Base-by-base conservation (phyloP, 2,329 filamentous ascomycete genomes). In the Dothideomycetidae sp. region DNA sequence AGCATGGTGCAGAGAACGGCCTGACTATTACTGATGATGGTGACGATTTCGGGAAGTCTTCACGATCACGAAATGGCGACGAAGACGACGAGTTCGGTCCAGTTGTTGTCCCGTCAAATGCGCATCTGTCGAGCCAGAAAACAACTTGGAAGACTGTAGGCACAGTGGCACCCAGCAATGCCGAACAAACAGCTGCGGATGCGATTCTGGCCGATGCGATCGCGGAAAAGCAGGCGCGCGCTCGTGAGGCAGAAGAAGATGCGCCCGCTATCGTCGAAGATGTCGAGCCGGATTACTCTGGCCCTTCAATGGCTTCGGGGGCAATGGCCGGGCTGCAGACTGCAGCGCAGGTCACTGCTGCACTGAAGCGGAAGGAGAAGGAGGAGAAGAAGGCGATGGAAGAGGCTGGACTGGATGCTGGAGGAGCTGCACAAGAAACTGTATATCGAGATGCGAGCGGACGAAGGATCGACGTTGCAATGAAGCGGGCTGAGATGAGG, bases 361-460 rank as follows among this genome's bases (percentile, higher is more conserved):
- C 60, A 16, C 50, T 66, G 13, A 75, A 71, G 48, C 71, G 73
- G 52, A 75, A 81, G 11, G 74, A 78, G 46, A 70, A 67, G 10
- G 72, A 77, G 46, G 78, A 85, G 49, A 62, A 59, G 38, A 57
- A 59, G 39, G 61, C 63, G 26, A 64, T 64, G 46, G 51, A 58
- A 29, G 63, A 64, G 23, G 60, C 61, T 11, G 64, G 63, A 2
- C 53, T 61, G 29, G 56, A 61, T 37, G 52, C 57, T 30, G 57
- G 56, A 32, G 61, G 55, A 0, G 55, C 60, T 40, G 71, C 72
- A 19, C 71, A 78, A 50, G 84, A 94, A 59, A 93, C 88, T 0
- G 85, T 94, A 15, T 94, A 96, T 56, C 81, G 90, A 49, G 90
- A 98, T 59, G 90, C 92, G 9, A 90, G 81, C 3, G 90, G 90